Evolutionary conservation across 2,329 filamentous ascomycete genomes (phyloP).

Genomic region (Ceratocystis cacaofunesta): DNA sequence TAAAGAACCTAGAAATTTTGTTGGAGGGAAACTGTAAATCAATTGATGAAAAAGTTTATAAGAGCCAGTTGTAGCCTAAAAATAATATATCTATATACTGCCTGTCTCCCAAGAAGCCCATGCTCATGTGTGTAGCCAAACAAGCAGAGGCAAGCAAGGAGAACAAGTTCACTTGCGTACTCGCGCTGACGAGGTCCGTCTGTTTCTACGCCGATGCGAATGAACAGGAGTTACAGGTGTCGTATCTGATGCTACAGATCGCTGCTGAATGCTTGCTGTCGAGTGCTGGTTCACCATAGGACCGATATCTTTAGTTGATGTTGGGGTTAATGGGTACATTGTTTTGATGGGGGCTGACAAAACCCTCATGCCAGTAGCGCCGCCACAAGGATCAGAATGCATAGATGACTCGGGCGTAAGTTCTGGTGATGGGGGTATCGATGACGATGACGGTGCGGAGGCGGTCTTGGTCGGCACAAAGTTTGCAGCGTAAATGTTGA

Average conservation of each 20-base stretch:
- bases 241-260: not conserved
- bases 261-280: not conserved
- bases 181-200: not conserved
- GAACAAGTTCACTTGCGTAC: not conserved
- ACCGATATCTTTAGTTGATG: not conserved
- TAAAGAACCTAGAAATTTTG: not conserved
- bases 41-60: not conserved
- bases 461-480: not conserved
- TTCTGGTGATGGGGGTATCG: not conserved
- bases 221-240: not conserved
- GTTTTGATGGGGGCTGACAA: not conserved
- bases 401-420: not conserved
- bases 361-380: not conserved
- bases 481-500: slow-evolving; percentile 3
- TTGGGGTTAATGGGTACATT: not conserved
- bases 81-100: not conserved
- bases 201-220: not conserved
- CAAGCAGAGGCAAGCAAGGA: not conserved
- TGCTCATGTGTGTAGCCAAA: not conserved
- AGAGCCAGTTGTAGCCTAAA: not conserved
- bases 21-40: not conserved
- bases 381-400: not conserved
- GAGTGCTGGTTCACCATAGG: not conserved
- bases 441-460: slow-evolving; percentile 1
- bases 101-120: not conserved